Base-by-base conservation (phyloP, 768 basidiomycete species). In the Termitomyces sp. region DNA sequence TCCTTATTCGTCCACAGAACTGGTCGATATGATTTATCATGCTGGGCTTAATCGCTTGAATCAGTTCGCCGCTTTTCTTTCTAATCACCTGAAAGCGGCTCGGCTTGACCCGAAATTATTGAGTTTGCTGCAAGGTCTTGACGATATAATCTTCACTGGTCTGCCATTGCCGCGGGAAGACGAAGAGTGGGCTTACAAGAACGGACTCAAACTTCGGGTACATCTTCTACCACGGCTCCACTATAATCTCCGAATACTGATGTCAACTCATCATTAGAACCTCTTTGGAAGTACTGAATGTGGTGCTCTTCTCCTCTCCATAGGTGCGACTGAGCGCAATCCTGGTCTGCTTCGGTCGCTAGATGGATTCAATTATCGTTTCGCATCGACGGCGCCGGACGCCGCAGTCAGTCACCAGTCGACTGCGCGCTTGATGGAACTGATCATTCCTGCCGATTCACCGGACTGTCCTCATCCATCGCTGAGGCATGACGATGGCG, bases 251-350 rank as follows among this genome's bases (percentile, higher is more conserved):
- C 33, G 50, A 40, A 48, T 63, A 61, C 59, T 49, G 22, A 49
- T 59, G 58, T 74, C 60, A 72, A 59, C 51, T 44, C 64, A 66
- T 60, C 41, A 50, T 55, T 71, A 88, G 85, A 92, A 90, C 67
- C 75, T 89, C 18, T 92, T 91, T 66, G 90, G 90, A 18, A 89
- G 83, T 69, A 92, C 90, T 1, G 90, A 92, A 75, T 81, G 87
- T 59, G 88, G 88, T 43, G 85, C 81, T 1, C 87, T 87, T 78
- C 73, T 92, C 54, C 67, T 84, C 28, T 86, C 87, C 13, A 64
- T 75, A 45, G 85, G 84, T 45, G 81, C 79, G 35, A 71, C 74
- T 54, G 83, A 79, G 40, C 73, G 71, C 49, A 75, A 81, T 58
- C 79, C 78, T 55, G 75, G 75, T 40, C 72, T 83, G 56, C 78